Conservation (phyloP, 345 rosid species). For the Sapria himalayana region DNA sequence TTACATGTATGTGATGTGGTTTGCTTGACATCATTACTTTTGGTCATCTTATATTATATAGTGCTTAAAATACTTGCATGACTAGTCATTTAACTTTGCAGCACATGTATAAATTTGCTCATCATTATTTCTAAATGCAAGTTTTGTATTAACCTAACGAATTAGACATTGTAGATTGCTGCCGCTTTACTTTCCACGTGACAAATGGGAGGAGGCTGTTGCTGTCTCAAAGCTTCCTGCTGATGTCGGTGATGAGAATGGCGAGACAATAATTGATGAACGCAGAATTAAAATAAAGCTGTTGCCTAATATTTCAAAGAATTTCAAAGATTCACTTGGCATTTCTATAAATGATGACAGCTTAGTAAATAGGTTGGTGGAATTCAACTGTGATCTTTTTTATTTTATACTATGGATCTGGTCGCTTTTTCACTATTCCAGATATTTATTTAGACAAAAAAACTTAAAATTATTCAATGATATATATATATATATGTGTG, state of each 20-base stretch:
- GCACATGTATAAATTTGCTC: no score
- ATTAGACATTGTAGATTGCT: slow-evolving; percentile 57
- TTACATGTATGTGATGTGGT: no score
- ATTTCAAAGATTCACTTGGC: slow-evolving; percentile 36
- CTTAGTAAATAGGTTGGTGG: slow-evolving; percentile 64
- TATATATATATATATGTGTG: no score
- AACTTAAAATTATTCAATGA: not conserved
- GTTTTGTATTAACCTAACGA: no score
- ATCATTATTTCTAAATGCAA: no score
- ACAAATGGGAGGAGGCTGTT: slow-evolving; percentile 71
- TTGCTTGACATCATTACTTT: no score
- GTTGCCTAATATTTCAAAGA: slow-evolving; percentile 42
- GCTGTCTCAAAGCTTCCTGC: slow-evolving; percentile 87
- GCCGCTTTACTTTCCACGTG: slow-evolving; percentile 95
- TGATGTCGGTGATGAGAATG: slow-evolving; percentile 97
- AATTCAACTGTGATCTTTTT: no score
- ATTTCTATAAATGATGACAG: slow-evolving; percentile 57
- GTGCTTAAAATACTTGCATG: no score
- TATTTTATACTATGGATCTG: no score
- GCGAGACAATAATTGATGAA: slow-evolving; percentile 83
- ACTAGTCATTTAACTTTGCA: no score
- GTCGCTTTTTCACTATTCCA: no score
- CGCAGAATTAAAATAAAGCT: slow-evolving; percentile 92
- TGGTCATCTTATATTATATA: no score
- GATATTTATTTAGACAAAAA: not conserved